These are phyloP conservation scores for Tetragonia tetragonoides DNA, from an alignment of 148 eudicot genomes.

Conservation along the genomic window DNA sequence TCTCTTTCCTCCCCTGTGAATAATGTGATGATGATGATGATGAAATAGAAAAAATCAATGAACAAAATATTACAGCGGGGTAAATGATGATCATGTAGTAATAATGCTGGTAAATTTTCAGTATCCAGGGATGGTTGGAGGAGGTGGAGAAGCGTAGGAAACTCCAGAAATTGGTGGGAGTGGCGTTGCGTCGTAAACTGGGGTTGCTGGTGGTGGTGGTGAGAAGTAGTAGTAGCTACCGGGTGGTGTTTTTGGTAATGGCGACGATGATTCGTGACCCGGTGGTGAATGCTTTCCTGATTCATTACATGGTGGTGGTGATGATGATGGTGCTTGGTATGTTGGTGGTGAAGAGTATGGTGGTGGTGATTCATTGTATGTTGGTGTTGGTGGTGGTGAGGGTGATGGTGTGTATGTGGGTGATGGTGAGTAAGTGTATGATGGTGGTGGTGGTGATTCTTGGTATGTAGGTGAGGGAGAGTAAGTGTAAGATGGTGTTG, in stretches of 20 bases:
- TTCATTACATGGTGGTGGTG: conserved; percentile 1
- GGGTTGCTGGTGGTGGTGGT: conserved; percentile 36
- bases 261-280: neutral
- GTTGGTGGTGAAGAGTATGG: conserved; percentile 14
- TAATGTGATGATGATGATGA: no score
- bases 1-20: neutral
- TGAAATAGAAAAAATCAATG: conserved; percentile 11
- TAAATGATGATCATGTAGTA: no score
- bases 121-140: conserved; percentile 56
- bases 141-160: conserved; percentile 68
- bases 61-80: conserved; percentile 20
- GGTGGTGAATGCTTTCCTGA: neutral
- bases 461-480: no score
- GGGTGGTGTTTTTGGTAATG: conserved; percentile 29
- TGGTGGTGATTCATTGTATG: conserved; percentile 2
- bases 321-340: conserved; percentile 10
- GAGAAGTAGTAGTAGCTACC: conserved; percentile 28
- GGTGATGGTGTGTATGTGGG: conserved; percentile 7
- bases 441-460: neutral
- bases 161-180: conserved; percentile 55
- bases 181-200: conserved; percentile 25
- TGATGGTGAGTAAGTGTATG: conserved; percentile 13
- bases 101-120: conserved; percentile 11
- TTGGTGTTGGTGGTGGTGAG: conserved; percentile 8
- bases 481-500: no score